These are phyloP conservation scores for Infundibulicybe gibba DNA, from an alignment of 768 basidiomycete genomes.

Conservation along the genomic window DNA sequence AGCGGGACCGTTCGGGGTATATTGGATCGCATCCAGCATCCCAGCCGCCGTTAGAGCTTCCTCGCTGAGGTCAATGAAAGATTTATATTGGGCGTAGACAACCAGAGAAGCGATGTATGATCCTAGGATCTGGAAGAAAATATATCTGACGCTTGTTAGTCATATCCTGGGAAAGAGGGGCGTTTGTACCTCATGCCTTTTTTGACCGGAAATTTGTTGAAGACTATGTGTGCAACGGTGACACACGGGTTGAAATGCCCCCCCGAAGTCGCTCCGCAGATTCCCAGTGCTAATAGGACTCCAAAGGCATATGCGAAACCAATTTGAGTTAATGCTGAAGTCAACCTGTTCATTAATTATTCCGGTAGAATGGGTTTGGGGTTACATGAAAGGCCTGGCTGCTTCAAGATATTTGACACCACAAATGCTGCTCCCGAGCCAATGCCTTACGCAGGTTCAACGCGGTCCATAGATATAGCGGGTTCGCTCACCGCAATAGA, in stretches of 20 bases:
- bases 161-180: not conserved
- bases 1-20: constrained; percentile 39
- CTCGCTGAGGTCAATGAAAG: constrained; percentile 37
- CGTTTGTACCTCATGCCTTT: constrained; percentile 45
- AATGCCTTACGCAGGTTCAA: constrained; percentile 31
- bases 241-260: constrained; percentile 68
- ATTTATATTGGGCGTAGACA: constrained; percentile 61
- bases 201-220: constrained; percentile 48
- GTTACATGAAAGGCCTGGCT: constrained; percentile 48
- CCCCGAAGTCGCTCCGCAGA: constrained; percentile 52
- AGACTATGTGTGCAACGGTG: constrained; percentile 46
- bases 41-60: constrained; percentile 18
- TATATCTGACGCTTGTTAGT: constrained; percentile 40
- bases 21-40: constrained; percentile 19
- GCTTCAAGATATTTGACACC: constrained; percentile 39
- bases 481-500: constrained; percentile 39
- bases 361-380: constrained; percentile 5
- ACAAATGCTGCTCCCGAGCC: constrained; percentile 51
- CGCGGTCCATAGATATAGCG: not conserved
- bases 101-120: constrained; percentile 59
- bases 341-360: constrained; percentile 1
- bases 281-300: constrained; percentile 52
- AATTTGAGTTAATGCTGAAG: constrained; percentile 49
- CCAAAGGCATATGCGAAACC: constrained; percentile 58
- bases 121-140: constrained; percentile 62